phyloP scores from a whole-genome alignment of 257 asterid species.

The Solanum peruvianum region DNA sequence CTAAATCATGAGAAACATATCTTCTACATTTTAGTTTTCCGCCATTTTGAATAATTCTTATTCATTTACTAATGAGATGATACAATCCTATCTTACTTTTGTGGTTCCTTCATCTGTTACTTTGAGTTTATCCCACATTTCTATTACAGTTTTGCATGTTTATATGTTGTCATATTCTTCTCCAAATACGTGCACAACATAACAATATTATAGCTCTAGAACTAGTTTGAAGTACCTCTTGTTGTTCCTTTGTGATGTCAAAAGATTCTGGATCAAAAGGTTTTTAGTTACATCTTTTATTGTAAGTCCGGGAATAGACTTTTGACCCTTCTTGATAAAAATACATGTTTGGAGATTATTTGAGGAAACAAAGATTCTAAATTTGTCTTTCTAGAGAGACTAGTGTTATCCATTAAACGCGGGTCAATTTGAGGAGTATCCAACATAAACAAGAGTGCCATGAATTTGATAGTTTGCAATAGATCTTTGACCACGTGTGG shows the following conservation, averaged over 20 bases:
- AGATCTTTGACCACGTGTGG: neutral
- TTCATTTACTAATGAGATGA: neutral
- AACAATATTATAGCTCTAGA: neutral
- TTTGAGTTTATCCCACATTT: neutral
- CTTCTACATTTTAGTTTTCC: neutral
- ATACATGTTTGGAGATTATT: neutral
- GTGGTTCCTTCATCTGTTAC: neutral
- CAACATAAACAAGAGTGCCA: neutral
- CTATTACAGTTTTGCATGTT: too few species aligned
- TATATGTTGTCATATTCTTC: neutral
- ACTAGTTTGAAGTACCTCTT: neutral
- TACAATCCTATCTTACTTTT: neutral
- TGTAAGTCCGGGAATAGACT: too few species aligned
- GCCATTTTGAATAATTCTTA: neutral
- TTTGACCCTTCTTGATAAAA: neutral
- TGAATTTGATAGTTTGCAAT: neutral
- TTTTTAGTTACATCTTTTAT: too few species aligned
- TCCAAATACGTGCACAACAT: neutral
- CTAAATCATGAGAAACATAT: neutral
- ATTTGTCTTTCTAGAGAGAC: neutral
- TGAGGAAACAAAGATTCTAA: neutral
- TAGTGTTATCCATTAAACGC: neutral
- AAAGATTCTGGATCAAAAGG: neutral
- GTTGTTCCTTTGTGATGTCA: neutral
- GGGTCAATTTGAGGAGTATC: neutral